Conservation (phyloP, 331 rosid species). For the Prunus yedoensis region DNA sequence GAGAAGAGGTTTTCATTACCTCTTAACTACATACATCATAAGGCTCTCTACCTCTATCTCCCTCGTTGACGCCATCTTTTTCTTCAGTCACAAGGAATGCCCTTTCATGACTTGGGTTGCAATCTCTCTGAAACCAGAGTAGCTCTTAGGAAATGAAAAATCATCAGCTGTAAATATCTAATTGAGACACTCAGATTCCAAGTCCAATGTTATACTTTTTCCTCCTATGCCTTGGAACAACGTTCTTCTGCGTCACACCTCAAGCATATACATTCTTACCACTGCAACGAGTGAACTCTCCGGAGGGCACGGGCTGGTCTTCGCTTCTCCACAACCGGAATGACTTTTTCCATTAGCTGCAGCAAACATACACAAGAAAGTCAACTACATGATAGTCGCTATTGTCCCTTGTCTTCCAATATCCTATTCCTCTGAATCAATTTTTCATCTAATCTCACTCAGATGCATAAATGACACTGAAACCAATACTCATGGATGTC, state of each 20-base stretch:
- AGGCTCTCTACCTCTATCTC: slow-evolving; percentile 31
- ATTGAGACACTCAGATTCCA: slow-evolving; percentile 19
- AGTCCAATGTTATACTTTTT: slow-evolving; percentile 4
- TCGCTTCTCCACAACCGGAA: slow-evolving; percentile 72
- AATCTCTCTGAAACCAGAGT: slow-evolving; percentile 24
- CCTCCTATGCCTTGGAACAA: not conserved
- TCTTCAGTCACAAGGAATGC: slow-evolving; percentile 29
- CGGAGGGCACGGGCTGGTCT: slow-evolving; percentile 62
- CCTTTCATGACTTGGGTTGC: slow-evolving; percentile 28
- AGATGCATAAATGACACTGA: not conserved
- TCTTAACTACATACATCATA: slow-evolving; percentile 26
- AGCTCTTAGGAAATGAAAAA: slow-evolving; percentile 19
- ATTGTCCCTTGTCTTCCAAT: not conserved
- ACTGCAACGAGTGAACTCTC: slow-evolving; percentile 57
- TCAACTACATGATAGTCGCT: slow-evolving; percentile 9
- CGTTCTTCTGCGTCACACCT: slow-evolving; percentile 19
- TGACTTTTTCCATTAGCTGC: slow-evolving; percentile 86
- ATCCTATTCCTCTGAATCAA: not conserved
- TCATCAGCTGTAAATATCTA: slow-evolving; percentile 13
- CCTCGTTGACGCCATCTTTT: slow-evolving; percentile 21
- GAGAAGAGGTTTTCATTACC: slow-evolving; percentile 31
- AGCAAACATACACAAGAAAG: slow-evolving; percentile 14
- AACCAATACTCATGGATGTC: not conserved
- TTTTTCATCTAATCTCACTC: not conserved
- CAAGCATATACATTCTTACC: slow-evolving; percentile 52